Evolutionary conservation across 371 early-diverging fungal species (phyloP).

Genomic region (Entomophthora muscae): DNA sequence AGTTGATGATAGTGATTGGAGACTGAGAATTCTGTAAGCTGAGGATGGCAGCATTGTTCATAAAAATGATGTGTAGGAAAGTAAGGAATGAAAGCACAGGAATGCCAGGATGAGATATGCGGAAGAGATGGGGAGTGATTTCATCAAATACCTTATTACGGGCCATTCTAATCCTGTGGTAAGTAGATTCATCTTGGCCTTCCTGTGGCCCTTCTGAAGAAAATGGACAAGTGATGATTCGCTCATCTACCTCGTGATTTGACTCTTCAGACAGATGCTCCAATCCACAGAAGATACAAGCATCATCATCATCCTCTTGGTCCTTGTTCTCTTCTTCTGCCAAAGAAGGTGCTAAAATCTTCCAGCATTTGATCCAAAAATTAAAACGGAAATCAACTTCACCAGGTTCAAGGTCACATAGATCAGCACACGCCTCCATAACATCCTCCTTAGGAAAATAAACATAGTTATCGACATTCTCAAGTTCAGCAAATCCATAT

Average conservation of each 20-base stretch:
- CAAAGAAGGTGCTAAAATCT: not conserved
- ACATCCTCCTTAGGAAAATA: conserved; percentile 19
- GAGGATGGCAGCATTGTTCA: not conserved
- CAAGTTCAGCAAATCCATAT: conserved; percentile 64
- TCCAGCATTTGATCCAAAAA: not conserved
- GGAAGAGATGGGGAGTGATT: not conserved
- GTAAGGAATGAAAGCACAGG: not conserved
- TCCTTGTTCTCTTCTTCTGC: not conserved
- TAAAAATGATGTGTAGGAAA: not conserved
- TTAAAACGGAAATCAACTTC: not conserved
- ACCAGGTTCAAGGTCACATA: not conserved
- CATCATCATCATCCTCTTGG: not conserved
- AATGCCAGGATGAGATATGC: not conserved
- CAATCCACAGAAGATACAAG: not conserved
- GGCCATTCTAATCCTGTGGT: not conserved
- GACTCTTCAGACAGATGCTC: not conserved
- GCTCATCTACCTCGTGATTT: not conserved
- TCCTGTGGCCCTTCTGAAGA: not conserved
- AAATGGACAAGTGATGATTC: not conserved
- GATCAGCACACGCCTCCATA: not conserved
- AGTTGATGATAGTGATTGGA: not conserved
- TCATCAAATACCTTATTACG: not conserved
- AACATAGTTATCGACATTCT: conserved; percentile 46
- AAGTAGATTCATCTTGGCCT: not conserved
- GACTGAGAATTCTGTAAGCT: not conserved